Base-by-base conservation (phyloP, 352 stramenopile species). In the Pythium phragmitis region DNA sequence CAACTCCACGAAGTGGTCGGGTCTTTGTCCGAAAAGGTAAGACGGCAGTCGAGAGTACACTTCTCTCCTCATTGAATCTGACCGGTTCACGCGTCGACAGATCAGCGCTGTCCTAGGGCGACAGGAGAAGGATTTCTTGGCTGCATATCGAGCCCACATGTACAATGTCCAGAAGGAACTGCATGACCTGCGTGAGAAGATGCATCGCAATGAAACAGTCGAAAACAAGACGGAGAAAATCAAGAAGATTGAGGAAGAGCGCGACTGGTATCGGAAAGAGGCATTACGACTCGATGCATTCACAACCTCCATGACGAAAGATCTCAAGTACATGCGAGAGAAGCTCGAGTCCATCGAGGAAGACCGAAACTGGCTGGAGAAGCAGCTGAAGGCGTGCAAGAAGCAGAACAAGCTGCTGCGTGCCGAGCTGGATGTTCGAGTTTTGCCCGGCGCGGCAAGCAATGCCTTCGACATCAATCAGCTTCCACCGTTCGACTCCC, bases 91-190 rank as follows among this genome's bases (percentile, higher is more conserved):
- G 14, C 51, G 14, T 23, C 17, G 16, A 48, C 39, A 84, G 78
- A 95, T 97, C 51, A 96, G 85, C 19, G 82, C 82, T 9, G 89
- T 98, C 34, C 73, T 98, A 3, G 86, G 87, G 11, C 79, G 94
- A 48, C 92, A 98, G 58, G 92, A 98, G 66, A 90, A 91, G 21
- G 92, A 98, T 55, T 98, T 98, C 53, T 67, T 98, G 11, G 87
- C 88, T 16, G 92, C 92, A 2, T 98, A 98, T 56, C 84, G 92
- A n/a, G 88, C 91, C 11, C 92, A 98, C 69, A 98, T 98, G 92
- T 98, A 97, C 75, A 98, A 91, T 37, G 92, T 98, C 9, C 92
- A 98, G 68, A 96, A 97, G 67, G 92, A 98, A 65, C 80, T 98
- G 11, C 88, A 97, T 34, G 89, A 97, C 41, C 89, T 96, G 64